These are phyloP conservation scores for Amaranthus cruentus DNA, from an alignment of 148 eudicot species.

Conservation along the genomic window DNA sequence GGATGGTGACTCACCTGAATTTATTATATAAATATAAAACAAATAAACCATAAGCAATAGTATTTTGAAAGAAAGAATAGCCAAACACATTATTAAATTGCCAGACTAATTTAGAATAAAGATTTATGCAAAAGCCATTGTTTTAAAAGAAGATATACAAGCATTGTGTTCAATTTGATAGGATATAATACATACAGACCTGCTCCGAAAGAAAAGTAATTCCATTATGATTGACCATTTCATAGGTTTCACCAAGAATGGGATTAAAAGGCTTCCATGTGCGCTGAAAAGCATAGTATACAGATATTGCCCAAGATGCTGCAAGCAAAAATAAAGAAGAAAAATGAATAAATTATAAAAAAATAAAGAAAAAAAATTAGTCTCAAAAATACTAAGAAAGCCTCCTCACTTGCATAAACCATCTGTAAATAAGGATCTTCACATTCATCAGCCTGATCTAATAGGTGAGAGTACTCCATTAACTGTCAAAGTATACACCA, in stretches of 20 bases:
- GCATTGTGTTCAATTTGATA: neutral
- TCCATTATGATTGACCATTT: slow-evolving; percentile 84
- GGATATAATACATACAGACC: slow-evolving; percentile 34
- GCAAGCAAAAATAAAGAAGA: slow-evolving; percentile 24
- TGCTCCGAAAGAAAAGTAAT: slow-evolving; percentile 84
- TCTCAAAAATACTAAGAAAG: slow-evolving; percentile 5
- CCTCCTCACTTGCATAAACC: slow-evolving; percentile 76
- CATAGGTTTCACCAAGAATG: slow-evolving; percentile 98
- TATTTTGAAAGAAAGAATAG: slow-evolving; percentile 1
- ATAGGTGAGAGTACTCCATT: slow-evolving; percentile 88
- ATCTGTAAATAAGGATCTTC: slow-evolving; percentile 92
- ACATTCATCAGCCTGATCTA: slow-evolving; percentile 87
- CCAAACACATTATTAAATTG: neutral
- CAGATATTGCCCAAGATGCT: slow-evolving; percentile 87
- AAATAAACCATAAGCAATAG: neutral
- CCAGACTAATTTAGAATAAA: neutral
- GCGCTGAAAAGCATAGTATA: slow-evolving; percentile 80
- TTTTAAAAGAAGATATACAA: slow-evolving; percentile 5
- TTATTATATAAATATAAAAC: neutral
- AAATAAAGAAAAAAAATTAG: neutral
- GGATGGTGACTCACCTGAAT: slow-evolving; percentile 94
- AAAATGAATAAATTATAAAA: slow-evolving; percentile 10
- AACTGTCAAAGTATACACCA: slow-evolving; percentile 46
- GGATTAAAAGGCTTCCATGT: slow-evolving; percentile 99
- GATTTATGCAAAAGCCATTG: neutral